Conservation (phyloP, 768 basidiomycete genomes). For the Dentipellis sp. region DNA sequence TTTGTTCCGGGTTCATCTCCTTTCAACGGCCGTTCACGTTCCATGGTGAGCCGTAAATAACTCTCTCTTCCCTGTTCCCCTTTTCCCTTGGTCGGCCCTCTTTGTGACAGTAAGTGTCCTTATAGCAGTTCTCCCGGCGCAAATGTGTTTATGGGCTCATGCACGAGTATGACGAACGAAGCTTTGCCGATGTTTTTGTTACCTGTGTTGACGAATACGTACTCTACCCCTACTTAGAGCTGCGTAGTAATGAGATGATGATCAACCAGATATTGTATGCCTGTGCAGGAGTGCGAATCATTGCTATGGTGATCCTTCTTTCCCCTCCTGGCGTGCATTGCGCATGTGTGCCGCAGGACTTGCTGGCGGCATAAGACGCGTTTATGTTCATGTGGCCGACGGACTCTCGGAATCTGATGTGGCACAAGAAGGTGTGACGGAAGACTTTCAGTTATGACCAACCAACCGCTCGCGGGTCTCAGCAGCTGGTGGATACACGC, state of each 20-base stretch:
- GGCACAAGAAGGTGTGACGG: too few species aligned
- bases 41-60: neutral
- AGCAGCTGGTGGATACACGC: too few species aligned
- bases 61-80: neutral
- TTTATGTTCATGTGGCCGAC: too few species aligned
- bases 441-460: too few species aligned
- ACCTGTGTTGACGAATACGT: neutral
- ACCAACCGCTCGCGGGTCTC: too few species aligned
- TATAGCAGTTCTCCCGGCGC: neutral
- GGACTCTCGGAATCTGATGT: too few species aligned
- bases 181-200: neutral
- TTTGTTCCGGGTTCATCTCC: neutral
- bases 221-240: neutral
- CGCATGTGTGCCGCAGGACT: too few species aligned
- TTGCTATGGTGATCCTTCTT: too few species aligned
- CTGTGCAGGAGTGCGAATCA: too few species aligned
- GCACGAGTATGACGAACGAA: neutral
- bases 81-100: neutral
- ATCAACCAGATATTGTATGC: neutral
- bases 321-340: too few species aligned
- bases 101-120: neutral
- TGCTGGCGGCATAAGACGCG: too few species aligned
- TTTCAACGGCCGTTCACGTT: neutral
- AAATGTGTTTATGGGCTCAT: neutral
- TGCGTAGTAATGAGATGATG: neutral